phyloP scores from a whole-genome alignment of 768 basidiomycete species.

The Erythrobasidium yunnanense region DNA sequence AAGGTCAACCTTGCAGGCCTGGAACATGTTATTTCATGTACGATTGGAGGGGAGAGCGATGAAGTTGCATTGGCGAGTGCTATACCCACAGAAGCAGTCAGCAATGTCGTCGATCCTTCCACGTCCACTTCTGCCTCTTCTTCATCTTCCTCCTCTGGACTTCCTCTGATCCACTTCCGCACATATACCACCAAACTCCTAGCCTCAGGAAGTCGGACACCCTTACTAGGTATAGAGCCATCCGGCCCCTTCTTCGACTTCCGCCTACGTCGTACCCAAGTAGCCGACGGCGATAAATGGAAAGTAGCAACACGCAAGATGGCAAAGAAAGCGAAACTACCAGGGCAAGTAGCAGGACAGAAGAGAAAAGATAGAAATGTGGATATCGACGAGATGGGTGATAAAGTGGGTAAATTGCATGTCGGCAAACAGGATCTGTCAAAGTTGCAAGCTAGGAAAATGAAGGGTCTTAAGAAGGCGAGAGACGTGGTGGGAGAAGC shows the following conservation, averaged over 20 bases:
- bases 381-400: constrained; percentile 91
- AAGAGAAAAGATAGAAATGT: constrained; percentile 82
- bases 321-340: constrained; percentile 75
- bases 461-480: constrained; percentile 70
- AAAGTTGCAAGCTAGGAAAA: constrained; percentile 81
- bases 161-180: constrained; percentile 80
- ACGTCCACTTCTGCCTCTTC: constrained; percentile 40
- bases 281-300: constrained; percentile 65
- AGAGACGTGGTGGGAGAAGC: background rate
- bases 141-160: constrained; percentile 39
- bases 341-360: constrained; percentile 67
- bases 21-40: constrained; percentile 76
- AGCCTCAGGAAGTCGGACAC: constrained; percentile 62
- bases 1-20: constrained; percentile 71
- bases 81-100: background rate
- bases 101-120: constrained; percentile 38
- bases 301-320: constrained; percentile 71
- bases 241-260: constrained; percentile 91
- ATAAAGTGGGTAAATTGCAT: constrained; percentile 80
- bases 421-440: constrained; percentile 75
- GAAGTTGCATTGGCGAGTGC: constrained; percentile 6
- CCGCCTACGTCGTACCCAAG: constrained; percentile 59
- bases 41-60: constrained; percentile 38
- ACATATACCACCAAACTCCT: constrained; percentile 67
- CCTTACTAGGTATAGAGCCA: constrained; percentile 66